Evolutionary conservation across 1,284 basidiomycete species (phyloP).

Genomic region (Boletellus deceptivus): DNA sequence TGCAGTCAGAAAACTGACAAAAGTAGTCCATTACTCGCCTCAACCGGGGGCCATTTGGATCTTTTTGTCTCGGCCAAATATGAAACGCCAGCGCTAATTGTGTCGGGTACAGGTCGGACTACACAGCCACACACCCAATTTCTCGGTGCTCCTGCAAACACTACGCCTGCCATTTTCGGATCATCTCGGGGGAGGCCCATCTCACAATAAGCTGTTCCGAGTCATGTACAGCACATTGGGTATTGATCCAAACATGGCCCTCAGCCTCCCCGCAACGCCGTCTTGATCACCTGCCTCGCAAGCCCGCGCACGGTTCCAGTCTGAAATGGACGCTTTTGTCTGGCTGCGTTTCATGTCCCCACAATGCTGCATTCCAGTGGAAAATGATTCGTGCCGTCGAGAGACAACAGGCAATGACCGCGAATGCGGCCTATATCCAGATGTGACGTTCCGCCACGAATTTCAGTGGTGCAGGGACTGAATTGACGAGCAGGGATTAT

Average conservation of each 20-base stretch:
- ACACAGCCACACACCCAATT: slow-evolving; percentile 14
- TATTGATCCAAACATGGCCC: background rate
- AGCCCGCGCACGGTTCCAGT: background rate
- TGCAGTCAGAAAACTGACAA: background rate
- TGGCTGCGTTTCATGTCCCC: background rate
- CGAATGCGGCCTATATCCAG: no score
- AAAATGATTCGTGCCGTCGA: background rate
- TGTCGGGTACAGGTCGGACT: slow-evolving; percentile 16
- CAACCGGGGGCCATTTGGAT: background rate
- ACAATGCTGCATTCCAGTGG: background rate
- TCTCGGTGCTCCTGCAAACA: slow-evolving; percentile 8
- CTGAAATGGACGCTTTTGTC: background rate
- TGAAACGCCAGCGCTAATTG: slow-evolving; percentile 21
- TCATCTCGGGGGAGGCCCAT: background rate
- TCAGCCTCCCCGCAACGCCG: background rate
- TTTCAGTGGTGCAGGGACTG: no score
- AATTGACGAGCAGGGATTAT: background rate
- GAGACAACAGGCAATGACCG: no score
- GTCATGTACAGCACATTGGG: background rate
- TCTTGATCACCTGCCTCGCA: background rate
- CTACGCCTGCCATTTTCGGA: slow-evolving; percentile 24
- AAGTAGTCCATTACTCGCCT: background rate
- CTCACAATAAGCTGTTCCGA: background rate
- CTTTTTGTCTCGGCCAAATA: slow-evolving; percentile 18
- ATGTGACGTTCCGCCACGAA: no score